phyloP scores from a whole-genome alignment of 176 grass and related monocot species.

The Carex scoparia region DNA sequence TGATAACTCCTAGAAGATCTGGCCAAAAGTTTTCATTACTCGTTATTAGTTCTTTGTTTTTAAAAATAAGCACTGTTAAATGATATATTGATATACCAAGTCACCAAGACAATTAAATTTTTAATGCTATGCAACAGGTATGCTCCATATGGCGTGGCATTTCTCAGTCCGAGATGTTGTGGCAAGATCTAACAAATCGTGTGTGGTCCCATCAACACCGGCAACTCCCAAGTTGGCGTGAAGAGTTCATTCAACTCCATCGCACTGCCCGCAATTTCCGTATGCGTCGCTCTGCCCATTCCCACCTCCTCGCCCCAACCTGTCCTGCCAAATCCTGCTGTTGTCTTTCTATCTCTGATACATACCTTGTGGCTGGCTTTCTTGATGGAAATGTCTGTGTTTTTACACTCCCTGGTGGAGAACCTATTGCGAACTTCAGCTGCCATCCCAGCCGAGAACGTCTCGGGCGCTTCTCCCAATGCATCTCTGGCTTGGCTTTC shows the following conservation, averaged over 20 bases:
- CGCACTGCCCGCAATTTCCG: conserved; percentile 32
- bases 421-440: conserved; percentile 7
- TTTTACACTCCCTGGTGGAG: conserved; percentile 22
- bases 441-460: conserved; percentile 22
- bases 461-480: conserved; percentile 32
- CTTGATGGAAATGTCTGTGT: conserved; percentile 33
- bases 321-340: conserved; percentile 22
- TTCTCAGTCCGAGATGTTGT: conserved; percentile 32
- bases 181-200: conserved; percentile 22
- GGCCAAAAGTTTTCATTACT: too few species aligned
- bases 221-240: conserved; percentile 23
- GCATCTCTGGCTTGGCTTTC: conserved; percentile 34
- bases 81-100: neutral
- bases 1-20: too few species aligned
- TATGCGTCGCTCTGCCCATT: conserved; percentile 21
- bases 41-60: too few species aligned
- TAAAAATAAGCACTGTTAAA: neutral
- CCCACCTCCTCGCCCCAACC: conserved; percentile 6
- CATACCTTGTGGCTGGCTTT: conserved; percentile 27
- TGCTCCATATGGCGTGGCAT: conserved; percentile 28
- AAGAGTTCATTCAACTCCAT: conserved; percentile 35
- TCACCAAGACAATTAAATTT: neutral
- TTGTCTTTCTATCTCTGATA: conserved; percentile 29
- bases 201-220: conserved; percentile 18
- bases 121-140: conserved; percentile 6